Conservation (phyloP, 805 yeast genomes). For the Metschnikowia hibisci region DNA sequence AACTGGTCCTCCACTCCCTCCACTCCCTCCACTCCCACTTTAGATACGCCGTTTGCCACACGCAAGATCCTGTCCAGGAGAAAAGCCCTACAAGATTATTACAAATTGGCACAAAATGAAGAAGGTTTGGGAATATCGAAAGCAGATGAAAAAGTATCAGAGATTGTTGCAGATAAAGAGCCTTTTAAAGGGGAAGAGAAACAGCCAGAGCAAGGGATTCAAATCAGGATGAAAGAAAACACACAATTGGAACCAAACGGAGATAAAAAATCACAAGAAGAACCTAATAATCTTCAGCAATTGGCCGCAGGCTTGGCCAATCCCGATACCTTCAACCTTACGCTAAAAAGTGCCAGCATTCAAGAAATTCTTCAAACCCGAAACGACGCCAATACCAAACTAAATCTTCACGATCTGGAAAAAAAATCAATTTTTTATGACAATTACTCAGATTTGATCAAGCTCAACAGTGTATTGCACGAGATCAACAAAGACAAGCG, state of each 20-base stretch:
- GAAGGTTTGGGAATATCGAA: background rate
- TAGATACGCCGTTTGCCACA: slow-evolving; percentile 9
- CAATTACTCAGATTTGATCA: slow-evolving; percentile 69
- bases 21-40: background rate
- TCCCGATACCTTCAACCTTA: background rate
- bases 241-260: background rate
- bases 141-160: background rate
- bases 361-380: slow-evolving; percentile 14
- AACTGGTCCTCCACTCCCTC: too few species aligned
- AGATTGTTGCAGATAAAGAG: too few species aligned
- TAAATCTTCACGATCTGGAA: slow-evolving; percentile 53
- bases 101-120: slow-evolving; percentile 20
- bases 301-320: background rate
- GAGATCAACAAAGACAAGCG: slow-evolving; percentile 9
- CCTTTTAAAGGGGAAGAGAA: too few species aligned
- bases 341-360: slow-evolving; percentile 8
- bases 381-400: slow-evolving; percentile 30
- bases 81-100: slow-evolving; percentile 41
- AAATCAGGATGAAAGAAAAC: background rate
- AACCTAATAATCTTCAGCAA: background rate
- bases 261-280: background rate
- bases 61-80: slow-evolving; percentile 39
- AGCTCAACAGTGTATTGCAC: slow-evolving; percentile 53
- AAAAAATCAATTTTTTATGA: slow-evolving; percentile 71
- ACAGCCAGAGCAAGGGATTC: too few species aligned